These are phyloP conservation scores for Eragrostis tef DNA, from an alignment of 202 grass and related monocot species.

Conservation along the genomic window DNA sequence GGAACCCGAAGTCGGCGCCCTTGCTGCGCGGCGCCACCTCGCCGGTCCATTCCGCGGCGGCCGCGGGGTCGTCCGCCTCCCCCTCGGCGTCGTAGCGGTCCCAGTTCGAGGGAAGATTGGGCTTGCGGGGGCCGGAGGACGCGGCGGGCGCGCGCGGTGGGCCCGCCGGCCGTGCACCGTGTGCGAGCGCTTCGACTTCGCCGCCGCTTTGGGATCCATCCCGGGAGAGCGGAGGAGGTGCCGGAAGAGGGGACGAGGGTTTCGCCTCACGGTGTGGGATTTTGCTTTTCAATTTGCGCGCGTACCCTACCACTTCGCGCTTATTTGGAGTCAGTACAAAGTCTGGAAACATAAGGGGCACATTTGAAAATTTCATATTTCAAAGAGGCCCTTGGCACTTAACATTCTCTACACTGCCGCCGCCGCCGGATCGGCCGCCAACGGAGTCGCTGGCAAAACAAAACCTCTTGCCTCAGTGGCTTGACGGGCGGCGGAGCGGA, in stretches of 20 bases:
- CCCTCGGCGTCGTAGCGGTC: constrained; percentile 61
- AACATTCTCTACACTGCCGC: not conserved
- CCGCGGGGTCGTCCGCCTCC: constrained; percentile 18
- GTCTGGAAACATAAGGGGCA: fast-evolving
- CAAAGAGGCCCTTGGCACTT: not conserved
- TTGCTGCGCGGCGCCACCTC: constrained; percentile 74
- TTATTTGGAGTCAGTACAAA: not conserved
- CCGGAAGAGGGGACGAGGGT: not conserved
- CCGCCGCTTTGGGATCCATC: constrained; percentile 92
- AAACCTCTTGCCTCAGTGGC: not conserved
- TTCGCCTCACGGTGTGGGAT: not conserved
- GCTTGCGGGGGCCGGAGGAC: constrained; percentile 44
- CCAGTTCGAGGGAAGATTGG: constrained; percentile 81
- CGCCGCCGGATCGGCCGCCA: not conserved
- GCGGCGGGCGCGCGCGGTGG: constrained; percentile 48
- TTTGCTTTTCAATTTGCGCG: constrained; percentile 5
- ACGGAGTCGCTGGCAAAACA: constrained; percentile 2
- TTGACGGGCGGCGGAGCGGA: constrained; percentile 17
- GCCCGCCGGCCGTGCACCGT: constrained; percentile 74
- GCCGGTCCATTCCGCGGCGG: constrained; percentile 31
- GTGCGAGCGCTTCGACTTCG: constrained; percentile 84
- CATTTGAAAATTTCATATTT: not conserved
- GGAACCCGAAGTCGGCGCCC: constrained; percentile 72
- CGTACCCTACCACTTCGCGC: not conserved
- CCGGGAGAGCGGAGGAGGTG: not conserved